Evolutionary conservation across 192 early-diverging fungal genomes (phyloP).

Genomic region (Chytriomyces sp.): DNA sequence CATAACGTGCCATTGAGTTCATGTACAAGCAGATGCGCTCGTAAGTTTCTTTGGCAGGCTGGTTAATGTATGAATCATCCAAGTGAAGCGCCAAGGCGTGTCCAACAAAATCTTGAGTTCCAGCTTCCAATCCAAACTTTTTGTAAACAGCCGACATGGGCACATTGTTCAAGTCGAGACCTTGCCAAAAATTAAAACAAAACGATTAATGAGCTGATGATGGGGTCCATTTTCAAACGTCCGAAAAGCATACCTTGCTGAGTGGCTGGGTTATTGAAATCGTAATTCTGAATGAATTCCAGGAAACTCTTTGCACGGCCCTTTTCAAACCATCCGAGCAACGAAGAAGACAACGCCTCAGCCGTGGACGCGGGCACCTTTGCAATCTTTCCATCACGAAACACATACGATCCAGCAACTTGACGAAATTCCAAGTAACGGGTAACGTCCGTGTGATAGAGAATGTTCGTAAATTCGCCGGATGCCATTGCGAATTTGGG

Average conservation of each 20-base stretch:
- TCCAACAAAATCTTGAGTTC: constrained; percentile 97
- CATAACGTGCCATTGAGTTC: constrained; percentile 88
- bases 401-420: constrained; percentile 92
- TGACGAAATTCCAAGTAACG: constrained; percentile 98
- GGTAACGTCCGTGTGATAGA: constrained; percentile 97
- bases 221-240: not conserved
- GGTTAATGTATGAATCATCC: constrained; percentile 76
- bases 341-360: constrained; percentile 82
- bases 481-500: constrained; percentile 99
- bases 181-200: constrained; percentile 37
- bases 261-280: constrained; percentile 78
- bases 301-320: constrained; percentile 91
- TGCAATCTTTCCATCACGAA: constrained; percentile 85
- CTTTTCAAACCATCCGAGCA: constrained; percentile 97
- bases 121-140: constrained; percentile 89
- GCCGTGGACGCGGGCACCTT: constrained; percentile 92
- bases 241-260: constrained; percentile 64
- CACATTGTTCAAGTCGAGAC: constrained; percentile 75
- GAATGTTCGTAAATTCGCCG: constrained; percentile 95
- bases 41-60: constrained; percentile 83
- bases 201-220: constrained; percentile 11
- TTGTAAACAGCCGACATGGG: constrained; percentile 87
- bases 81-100: constrained; percentile 96
- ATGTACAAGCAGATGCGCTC: constrained; percentile 92
- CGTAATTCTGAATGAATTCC: constrained; percentile 92